These are phyloP conservation scores for Tephrocybe sp. DNA, from an alignment of 768 basidiomycete genomes.

Conservation along the genomic window DNA sequence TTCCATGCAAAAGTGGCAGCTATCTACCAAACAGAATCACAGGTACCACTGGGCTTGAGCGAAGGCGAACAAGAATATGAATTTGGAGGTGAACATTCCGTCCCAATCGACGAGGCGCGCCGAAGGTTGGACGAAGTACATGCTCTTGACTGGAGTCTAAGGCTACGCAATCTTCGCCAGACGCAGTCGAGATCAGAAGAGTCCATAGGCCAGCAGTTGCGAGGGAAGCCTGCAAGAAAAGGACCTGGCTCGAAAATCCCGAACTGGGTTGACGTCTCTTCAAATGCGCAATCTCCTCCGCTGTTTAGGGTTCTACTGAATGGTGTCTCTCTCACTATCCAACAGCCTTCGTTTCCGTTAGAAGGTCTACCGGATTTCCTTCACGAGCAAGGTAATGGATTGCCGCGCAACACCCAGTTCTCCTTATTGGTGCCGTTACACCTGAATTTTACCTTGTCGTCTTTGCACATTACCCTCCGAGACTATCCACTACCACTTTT, in stretches of 20 bases:
- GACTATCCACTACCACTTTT: slow-evolving; percentile 89
- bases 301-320: slow-evolving; percentile 66
- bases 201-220: slow-evolving; percentile 41
- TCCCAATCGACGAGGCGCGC: slow-evolving; percentile 71
- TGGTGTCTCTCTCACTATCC: slow-evolving; percentile 54
- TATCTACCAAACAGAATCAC: slow-evolving; percentile 45
- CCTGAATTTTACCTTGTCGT: slow-evolving; percentile 61
- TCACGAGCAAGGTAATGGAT: slow-evolving; percentile 58
- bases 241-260: slow-evolving; percentile 31
- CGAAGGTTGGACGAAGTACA: slow-evolving; percentile 66
- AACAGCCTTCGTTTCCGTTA: slow-evolving; percentile 56
- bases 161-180: slow-evolving; percentile 45
- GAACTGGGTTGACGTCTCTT: slow-evolving; percentile 41
- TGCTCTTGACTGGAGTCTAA: slow-evolving; percentile 67
- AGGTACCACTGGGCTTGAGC: slow-evolving; percentile 19
- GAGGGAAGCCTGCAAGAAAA: slow-evolving; percentile 28
- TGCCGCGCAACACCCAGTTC: slow-evolving; percentile 70
- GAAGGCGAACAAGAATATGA: slow-evolving; percentile 51
- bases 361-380: slow-evolving; percentile 62
- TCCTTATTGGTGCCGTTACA: slow-evolving; percentile 83
- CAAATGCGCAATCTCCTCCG: slow-evolving; percentile 47
- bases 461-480: slow-evolving; percentile 63
- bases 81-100: slow-evolving; percentile 61
- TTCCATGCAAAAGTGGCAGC: slow-evolving; percentile 78
- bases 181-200: slow-evolving; percentile 51